Base-by-base conservation (phyloP, 805 yeast species). In the Spathaspora girioi region DNA sequence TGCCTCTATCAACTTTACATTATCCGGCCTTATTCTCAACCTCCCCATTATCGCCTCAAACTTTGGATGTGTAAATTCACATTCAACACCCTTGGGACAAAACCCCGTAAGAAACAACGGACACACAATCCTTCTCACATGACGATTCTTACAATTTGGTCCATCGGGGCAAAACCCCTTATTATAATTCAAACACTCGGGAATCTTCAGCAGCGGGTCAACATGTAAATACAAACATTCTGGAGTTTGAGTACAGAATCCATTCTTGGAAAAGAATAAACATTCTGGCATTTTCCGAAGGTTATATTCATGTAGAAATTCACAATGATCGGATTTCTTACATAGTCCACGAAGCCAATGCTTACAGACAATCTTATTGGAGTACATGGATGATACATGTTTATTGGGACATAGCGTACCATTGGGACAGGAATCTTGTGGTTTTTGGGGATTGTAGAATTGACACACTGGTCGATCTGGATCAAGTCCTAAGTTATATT, bases 331-430 rank as follows among this genome's bases (percentile, higher is more conserved):
- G 47, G 96, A 96, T 75, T 93, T 93, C 71, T 94, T 94, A 70
- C 99, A 94, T 35, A 94, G 79, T 0, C 99, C 99, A 57, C 97
- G 81, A 35, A 94, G 80, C 99, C 99, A 94, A 74, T 94, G 97
- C 76, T 94, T 93, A 67, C 99, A 94, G 4, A 94, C 99, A 49
- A 94, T 89, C 59, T 76, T 76, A 54, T 76, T 75, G 50, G 64
- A 68, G 59, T 68, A 73, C 76, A 72, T 72, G 17, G 76, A 59
- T 4, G 82, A 80, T 32, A 86, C 86, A 69, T 93, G 98, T 63
- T 91, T 88, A 70, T 89, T 84, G 18, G 92, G 92, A 65, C 98
- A 93, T 46, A 78, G 78, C n/a, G 78, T 74, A 7, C 97, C 97
- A 53, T 85, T 76, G 2, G 97, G 97, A 68, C 98, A 93, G 14